Evolutionary conservation across 2,329 filamentous ascomycete species (phyloP).

Genomic region (Aspergillus novoparasiticus): DNA sequence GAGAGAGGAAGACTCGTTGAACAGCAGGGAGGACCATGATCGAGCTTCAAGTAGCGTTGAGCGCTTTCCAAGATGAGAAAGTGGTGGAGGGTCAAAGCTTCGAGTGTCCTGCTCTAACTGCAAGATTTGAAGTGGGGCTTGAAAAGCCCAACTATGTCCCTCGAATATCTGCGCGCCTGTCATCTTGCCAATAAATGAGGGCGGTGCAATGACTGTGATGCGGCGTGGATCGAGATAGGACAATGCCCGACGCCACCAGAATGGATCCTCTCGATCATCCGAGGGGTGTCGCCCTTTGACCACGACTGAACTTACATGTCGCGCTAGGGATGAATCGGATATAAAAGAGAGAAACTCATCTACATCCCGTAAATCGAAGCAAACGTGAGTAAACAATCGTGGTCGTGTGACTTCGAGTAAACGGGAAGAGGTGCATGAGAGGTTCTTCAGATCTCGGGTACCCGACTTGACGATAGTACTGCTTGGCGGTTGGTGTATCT

Average conservation of each 20-base stretch:
- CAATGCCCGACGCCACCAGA: constrained; percentile 61
- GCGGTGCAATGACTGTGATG: constrained; percentile 63
- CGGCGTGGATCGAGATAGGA: constrained; percentile 54
- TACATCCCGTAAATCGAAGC: constrained; percentile 41
- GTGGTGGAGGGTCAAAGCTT: constrained; percentile 25
- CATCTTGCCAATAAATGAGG: constrained; percentile 63
- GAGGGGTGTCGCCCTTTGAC: constrained; percentile 46
- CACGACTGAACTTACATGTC: constrained; percentile 52
- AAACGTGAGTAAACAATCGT: constrained; percentile 59
- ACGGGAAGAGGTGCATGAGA: constrained; percentile 56
- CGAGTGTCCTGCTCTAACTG: constrained; percentile 40
- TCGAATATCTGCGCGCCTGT: constrained; percentile 60
- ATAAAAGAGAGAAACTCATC: constrained; percentile 44
- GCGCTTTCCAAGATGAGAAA: constrained; percentile 27
- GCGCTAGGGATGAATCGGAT: constrained; percentile 30
- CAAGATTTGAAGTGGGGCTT: constrained; percentile 64
- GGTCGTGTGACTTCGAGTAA: constrained; percentile 59
- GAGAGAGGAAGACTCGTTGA: constrained; percentile 78
- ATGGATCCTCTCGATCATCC: constrained; percentile 39
- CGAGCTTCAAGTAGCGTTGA: constrained; percentile 58
- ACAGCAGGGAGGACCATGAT: constrained; percentile 65
- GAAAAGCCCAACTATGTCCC: constrained; percentile 65
- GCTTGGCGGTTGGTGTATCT: constrained; percentile 55
- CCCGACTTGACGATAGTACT: constrained; percentile 44
- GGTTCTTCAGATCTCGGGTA: constrained; percentile 54